phyloP scores from a whole-genome alignment of 345 rosid genomes.

The Theobroma cacao region DNA sequence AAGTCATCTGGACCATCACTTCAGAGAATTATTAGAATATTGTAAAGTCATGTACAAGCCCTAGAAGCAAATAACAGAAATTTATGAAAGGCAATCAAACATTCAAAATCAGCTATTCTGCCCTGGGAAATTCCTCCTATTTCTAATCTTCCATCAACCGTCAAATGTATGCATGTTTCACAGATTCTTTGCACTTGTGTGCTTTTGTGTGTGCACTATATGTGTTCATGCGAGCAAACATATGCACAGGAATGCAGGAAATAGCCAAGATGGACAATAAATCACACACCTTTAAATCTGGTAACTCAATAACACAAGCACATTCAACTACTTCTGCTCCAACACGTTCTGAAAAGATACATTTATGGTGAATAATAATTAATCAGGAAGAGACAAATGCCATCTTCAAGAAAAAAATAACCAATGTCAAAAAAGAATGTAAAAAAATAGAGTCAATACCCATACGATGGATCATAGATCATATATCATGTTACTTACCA shows the following conservation, averaged over 20 bases:
- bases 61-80: neutral
- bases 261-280: neutral
- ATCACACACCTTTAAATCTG: constrained; percentile 66
- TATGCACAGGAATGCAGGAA: neutral
- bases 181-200: neutral
- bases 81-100: neutral
- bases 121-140: neutral
- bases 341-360: constrained; percentile 52
- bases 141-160: neutral
- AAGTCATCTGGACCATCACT: neutral
- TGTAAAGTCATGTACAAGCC: neutral
- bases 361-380: neutral
- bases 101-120: neutral
- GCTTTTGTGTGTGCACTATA: neutral
- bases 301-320: constrained; percentile 84
- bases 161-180: neutral
- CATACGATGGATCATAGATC: neutral
- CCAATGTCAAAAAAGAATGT: neutral
- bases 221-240: neutral
- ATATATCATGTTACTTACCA: neutral
- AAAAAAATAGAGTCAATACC: neutral
- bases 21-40: neutral
- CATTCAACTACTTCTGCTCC: constrained; percentile 96
- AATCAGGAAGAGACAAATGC: neutral
- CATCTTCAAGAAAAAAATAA: neutral